Evolutionary conservation across 2,329 filamentous ascomycete species (phyloP).

Genomic region (Ilyonectria robusta): DNA sequence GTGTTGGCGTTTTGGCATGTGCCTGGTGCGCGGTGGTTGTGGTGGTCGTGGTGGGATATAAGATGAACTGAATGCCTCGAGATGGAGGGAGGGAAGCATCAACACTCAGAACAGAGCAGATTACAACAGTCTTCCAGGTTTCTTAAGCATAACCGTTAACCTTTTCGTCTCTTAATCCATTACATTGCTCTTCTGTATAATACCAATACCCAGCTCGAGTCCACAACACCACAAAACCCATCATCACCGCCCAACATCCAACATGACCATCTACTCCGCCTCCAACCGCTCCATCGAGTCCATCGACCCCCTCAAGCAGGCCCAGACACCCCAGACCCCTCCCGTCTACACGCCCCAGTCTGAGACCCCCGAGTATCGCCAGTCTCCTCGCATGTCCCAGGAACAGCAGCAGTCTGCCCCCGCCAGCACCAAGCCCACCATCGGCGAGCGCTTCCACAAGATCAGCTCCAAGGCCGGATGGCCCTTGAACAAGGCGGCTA

Average conservation of each 20-base stretch:
- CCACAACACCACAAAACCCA: conserved; percentile 6
- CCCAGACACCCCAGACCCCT: conserved; percentile 30
- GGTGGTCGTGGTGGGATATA: conserved; percentile 34
- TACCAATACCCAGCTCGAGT: neutral
- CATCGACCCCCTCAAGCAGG: conserved; percentile 42
- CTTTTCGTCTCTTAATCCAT: neutral
- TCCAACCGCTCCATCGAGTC: conserved; percentile 37
- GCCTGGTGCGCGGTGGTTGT: neutral
- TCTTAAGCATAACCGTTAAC: conserved; percentile 16
- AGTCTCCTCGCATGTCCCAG: conserved; percentile 23
- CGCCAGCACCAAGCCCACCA: conserved; percentile 50
- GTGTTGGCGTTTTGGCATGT: neutral
- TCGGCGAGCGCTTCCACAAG: conserved; percentile 74
- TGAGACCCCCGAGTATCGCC: conserved; percentile 12
- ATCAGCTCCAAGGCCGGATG: conserved; percentile 75
- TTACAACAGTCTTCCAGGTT: conserved; percentile 11
- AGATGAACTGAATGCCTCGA: conserved; percentile 16
- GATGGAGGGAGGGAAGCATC: neutral
- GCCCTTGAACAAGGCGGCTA: conserved; percentile 77
- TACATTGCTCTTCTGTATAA: neutral
- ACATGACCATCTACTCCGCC: conserved; percentile 37
- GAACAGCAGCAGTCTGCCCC: conserved; percentile 8
- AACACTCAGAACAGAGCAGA: conserved; percentile 5
- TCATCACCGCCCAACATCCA: conserved; percentile 32
- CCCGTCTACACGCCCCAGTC: conserved; percentile 38